phyloP scores from a whole-genome alignment of 768 basidiomycete genomes.

The Trametes maxima region DNA sequence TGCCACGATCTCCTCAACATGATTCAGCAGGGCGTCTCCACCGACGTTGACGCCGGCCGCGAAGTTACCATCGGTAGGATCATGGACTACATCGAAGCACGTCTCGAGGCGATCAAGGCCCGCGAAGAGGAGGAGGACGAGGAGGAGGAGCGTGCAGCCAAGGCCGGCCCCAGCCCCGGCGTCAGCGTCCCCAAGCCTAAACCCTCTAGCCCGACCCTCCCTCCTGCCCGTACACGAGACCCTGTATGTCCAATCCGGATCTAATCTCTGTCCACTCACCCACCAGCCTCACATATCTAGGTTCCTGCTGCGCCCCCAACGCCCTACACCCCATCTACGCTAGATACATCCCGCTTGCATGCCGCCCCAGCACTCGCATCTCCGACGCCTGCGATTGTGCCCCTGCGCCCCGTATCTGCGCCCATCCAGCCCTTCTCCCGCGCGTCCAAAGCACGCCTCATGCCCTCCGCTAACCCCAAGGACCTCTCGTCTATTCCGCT shows the following conservation, averaged over 20 bases:
- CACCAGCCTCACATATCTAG: no score
- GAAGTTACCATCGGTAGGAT: conserved; percentile 79
- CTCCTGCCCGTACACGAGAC: conserved; percentile 2
- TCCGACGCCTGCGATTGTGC: conserved; percentile 24
- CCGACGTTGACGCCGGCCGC: conserved; percentile 47
- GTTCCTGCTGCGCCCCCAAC: conserved; percentile 28
- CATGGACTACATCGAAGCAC: conserved; percentile 85
- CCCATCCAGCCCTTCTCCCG: conserved; percentile 23
- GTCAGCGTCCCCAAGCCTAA: conserved; percentile 22
- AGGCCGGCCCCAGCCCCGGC: conserved; percentile 24
- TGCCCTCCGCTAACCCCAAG: conserved; percentile 32
- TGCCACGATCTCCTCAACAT: conserved; percentile 80
- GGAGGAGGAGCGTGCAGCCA: conserved; percentile 66
- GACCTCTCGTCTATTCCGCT: conserved; percentile 27
- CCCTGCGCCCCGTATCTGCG: conserved; percentile 19
- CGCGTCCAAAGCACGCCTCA: conserved; percentile 34
- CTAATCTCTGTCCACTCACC: background rate
- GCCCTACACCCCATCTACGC: conserved; percentile 32
- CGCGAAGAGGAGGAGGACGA: conserved; percentile 84
- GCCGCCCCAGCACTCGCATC: conserved; percentile 20
- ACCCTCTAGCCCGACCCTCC: conserved; percentile 12
- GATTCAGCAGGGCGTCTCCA: conserved; percentile 82
- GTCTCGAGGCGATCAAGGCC: conserved; percentile 73
- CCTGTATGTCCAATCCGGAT: conserved; percentile 7
- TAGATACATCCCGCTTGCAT: conserved; percentile 18